Evolutionary conservation across 768 basidiomycete species (phyloP).

Genomic region (Trametes cinnabarina): DNA sequence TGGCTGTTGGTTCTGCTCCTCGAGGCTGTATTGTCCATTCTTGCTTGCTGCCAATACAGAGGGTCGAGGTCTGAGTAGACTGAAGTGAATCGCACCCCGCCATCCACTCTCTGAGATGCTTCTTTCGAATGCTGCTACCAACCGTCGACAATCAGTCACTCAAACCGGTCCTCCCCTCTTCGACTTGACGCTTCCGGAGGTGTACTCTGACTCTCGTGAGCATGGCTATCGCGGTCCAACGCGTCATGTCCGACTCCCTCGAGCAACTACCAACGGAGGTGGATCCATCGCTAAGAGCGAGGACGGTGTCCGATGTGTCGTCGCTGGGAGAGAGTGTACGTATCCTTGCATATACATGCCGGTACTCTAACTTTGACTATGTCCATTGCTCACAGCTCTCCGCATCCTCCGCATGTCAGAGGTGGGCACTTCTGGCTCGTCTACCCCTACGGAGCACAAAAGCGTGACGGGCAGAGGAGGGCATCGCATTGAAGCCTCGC

Average conservation of each 20-base stretch:
- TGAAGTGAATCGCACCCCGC: no score
- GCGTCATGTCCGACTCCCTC: constrained; percentile 56
- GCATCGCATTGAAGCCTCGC: constrained; percentile 65
- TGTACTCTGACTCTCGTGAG: constrained; percentile 42
- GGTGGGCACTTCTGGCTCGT: constrained; percentile 34
- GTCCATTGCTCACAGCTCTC: constrained; percentile 39
- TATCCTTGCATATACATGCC: background rate
- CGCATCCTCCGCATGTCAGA: constrained; percentile 51
- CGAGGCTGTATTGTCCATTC: no score
- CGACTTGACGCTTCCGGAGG: constrained; percentile 23
- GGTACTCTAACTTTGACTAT: background rate
- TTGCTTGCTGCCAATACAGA: no score
- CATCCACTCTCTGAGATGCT: background rate
- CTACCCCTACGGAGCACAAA: constrained; percentile 45
- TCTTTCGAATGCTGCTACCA: background rate
- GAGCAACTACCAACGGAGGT: constrained; percentile 61
- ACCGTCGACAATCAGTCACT: constrained; percentile 10
- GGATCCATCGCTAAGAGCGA: constrained; percentile 67
- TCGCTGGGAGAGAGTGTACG: constrained; percentile 79
- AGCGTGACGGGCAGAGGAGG: constrained; percentile 56
- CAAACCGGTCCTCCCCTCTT: background rate
- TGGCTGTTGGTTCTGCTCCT: no score
- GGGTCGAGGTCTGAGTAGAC: no score
- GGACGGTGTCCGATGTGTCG: constrained; percentile 65
- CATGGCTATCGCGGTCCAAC: constrained; percentile 45